A percentile compares a stretch with the other conserved stretches of the same genome.
phyloP scores from a whole-genome alignment of 306 rosid genomes.

The Heteromeles arbutifolia region DNA sequence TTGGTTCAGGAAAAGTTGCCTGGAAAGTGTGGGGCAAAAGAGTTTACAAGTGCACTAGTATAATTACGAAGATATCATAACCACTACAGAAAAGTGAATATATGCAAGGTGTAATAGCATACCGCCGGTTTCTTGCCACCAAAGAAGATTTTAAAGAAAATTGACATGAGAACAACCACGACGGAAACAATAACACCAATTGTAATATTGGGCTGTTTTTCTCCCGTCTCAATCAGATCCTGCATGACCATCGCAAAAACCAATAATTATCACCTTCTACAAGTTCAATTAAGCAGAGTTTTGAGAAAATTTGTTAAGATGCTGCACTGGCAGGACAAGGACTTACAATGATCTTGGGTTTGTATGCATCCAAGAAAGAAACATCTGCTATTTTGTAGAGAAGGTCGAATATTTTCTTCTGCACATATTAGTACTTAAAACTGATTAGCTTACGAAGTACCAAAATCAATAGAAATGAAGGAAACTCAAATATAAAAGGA shows the following conservation, averaged over 20 bases:
- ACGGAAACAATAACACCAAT: slow-evolving; percentile 58
- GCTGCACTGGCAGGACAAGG: background rate
- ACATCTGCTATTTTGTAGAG: slow-evolving; percentile 71
- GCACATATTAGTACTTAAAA: slow-evolving; percentile 11
- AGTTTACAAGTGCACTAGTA: background rate
- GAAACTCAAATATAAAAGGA: background rate
- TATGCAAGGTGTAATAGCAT: background rate
- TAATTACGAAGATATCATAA: background rate
- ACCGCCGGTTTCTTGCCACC: slow-evolving; percentile 55
- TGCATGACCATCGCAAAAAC: slow-evolving; percentile 16
- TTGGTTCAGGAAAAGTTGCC: slow-evolving; percentile 36
- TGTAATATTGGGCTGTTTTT: slow-evolving; percentile 67
- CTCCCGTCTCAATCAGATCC: slow-evolving; percentile 75
- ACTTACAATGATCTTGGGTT: slow-evolving; percentile 54
- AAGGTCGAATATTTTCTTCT: slow-evolving; percentile 69
- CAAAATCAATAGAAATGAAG: background rate
- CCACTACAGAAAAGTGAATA: background rate
- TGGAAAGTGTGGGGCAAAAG: background rate
- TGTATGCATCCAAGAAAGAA: slow-evolving; percentile 63
- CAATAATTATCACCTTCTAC: slow-evolving; percentile 1
- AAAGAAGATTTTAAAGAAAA: slow-evolving; percentile 47
- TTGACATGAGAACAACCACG: slow-evolving; percentile 42
- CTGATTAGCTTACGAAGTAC: background rate
- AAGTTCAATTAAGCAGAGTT: background rate
- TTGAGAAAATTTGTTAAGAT: background rate